These are phyloP conservation scores for Nadsonia starkeyi-henricii DNA, from an alignment of 1,139 yeast genomes.

Conservation along the genomic window DNA sequence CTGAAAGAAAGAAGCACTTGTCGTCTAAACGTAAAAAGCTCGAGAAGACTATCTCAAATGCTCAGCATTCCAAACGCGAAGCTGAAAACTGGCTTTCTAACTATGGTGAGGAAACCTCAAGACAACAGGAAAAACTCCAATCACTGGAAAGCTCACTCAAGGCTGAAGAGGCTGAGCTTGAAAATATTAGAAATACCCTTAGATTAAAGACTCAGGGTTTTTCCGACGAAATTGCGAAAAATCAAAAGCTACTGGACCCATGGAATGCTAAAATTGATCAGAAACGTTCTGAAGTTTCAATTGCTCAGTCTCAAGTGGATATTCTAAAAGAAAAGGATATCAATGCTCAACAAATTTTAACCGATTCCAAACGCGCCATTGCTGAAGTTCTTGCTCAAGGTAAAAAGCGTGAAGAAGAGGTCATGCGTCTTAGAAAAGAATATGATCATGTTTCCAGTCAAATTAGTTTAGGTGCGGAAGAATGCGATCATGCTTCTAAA, in stretches of 20 bases:
- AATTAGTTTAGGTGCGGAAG: conserved; percentile 43
- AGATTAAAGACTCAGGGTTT: conserved; percentile 60
- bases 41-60: conserved; percentile 32
- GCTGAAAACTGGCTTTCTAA: conserved; percentile 35
- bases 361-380: conserved; percentile 35
- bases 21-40: conserved; percentile 47
- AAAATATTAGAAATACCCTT: conserved; percentile 48
- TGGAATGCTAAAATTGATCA: conserved; percentile 61
- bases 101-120: conserved; percentile 9
- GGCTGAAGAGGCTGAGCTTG: conserved; percentile 42
- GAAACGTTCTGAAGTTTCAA: conserved; percentile 51
- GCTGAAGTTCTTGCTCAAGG: conserved; percentile 39
- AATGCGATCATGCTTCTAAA: conserved; percentile 35
- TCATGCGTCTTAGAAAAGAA: conserved; percentile 30
- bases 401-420: conserved; percentile 34
- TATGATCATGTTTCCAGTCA: conserved; percentile 38
- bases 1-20: conserved; percentile 58
- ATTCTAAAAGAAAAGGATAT: conserved; percentile 39
- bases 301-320: conserved; percentile 51
- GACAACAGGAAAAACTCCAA: conserved; percentile 24
- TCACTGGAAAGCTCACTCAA: conserved; percentile 35
- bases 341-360: conserved; percentile 32
- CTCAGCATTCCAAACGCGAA: conserved; percentile 27
- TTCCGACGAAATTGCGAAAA: conserved; percentile 45
- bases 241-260: conserved; percentile 65